Base-by-base conservation (phyloP, 169 alveolate species). In the Babesia bovis region DNA sequence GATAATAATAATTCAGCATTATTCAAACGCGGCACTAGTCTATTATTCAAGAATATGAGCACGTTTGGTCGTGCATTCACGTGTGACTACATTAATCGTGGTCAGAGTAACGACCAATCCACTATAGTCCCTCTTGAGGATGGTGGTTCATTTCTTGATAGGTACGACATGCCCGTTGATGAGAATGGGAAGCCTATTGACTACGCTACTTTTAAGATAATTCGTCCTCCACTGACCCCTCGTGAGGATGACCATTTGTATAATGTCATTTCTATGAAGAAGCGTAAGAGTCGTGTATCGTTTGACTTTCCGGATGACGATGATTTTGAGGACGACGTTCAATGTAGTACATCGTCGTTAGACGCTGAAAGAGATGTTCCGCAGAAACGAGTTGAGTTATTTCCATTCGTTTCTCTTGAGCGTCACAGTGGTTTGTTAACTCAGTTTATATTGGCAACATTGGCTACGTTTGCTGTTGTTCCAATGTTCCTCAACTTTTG, bases 191-290 rank as follows among this genome's bases (percentile, higher is more conserved):
- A 15, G 19, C 63, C 26, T 6, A 19, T 78, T 15, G 74, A 78
- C 42, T 78, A 57, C 47, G 23, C 19, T 35, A 13, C 15, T 12
- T 78, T 78, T 51, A 78, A 47, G 69, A 78, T 78, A 19, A 78
- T 78, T 30, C 23, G 69, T 19, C 51, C 76, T n/a, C 67, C 83
- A 9, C 44, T 42, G 26, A 36, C 12, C 30, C 57, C 68, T 15
- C 26, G 82, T 23, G 51, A 21, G 4, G 82, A 71, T 33, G 82
- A 71, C 52, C 59, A 71, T 52, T 47, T 23, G 6, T 71, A 71
- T 65, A 71, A 50, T 17, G 73, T 71, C 33, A 40, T 71, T 17
- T 15, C 30, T 30, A 38, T 52, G 36, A 23, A 42, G 30, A 35
- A 63, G 45, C 41, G 47, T 21, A 0, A 28, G 28, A 25, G 25